Base-by-base conservation (phyloP, 1,139 yeast genomes). In the Hemisphaericaspora lyxosophila region DNA sequence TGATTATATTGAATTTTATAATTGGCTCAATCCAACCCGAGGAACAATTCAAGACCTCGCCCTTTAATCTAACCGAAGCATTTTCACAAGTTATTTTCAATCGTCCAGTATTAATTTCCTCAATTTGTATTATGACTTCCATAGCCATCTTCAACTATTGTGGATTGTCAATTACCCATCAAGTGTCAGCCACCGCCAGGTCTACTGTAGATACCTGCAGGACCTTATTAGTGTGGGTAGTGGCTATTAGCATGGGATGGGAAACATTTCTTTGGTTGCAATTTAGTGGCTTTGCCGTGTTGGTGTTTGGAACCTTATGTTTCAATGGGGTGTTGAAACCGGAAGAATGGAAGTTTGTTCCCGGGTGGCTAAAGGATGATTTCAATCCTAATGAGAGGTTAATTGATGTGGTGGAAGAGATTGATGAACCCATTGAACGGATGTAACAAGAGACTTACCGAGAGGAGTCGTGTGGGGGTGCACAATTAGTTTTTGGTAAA, bases 161-260 rank as follows among this genome's bases (percentile, higher is more conserved):
- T 49, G 95, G 95, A 0, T 73, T 85, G 34, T 73, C 87, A 4
- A 67, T 86, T 32, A 86, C 95, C 2, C 73, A 76, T 36, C 62
- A 65, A 36, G 59, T 85, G 37, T 80, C 85, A 37, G 95, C 95
- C 25, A 85, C 95, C 0, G 73, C 92, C 3, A 70, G 95, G 53
- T 80, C 89, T 14, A 86, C 95, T 2, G 76, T 86, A 33, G 95
- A 86, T 53, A 82, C 90, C 0, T 82, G 86, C 45, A 72, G 95
- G 50, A 85, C 95, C 0, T 62, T 85, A 30, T 63, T 84, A 28
- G 90, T 86, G 15, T 86, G 95, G 95, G 36, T 80, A 1, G 73
- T 83, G n/a, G 87, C 94, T 0, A 63, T 85, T 40, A 38, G 62
- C n/a, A 57, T 85, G 50, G 94, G 94, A 3, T 86, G 95, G 95